These are phyloP conservation scores for Didymella sp. DNA, from an alignment of 2,329 filamentous ascomycete species.

Conservation along the genomic window DNA sequence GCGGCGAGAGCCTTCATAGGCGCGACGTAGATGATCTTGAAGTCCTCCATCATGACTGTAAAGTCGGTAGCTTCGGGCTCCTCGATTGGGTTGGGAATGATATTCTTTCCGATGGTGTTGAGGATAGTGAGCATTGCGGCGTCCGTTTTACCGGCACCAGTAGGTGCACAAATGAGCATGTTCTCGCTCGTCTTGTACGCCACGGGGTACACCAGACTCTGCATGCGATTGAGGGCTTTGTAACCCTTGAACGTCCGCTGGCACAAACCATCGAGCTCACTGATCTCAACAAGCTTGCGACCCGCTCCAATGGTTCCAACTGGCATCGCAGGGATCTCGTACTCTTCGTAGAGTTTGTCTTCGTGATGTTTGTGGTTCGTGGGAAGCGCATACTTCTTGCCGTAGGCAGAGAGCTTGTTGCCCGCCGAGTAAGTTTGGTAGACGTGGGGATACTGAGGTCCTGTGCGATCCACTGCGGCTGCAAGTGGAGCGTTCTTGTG, in stretches of 20 bases:
- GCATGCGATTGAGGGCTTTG: conserved; percentile 94
- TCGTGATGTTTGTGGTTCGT: conserved; percentile 75
- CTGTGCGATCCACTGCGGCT: conserved; percentile 72
- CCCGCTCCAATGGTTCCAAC: conserved; percentile 76
- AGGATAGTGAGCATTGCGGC: conserved; percentile 96
- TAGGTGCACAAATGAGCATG: conserved; percentile 97
- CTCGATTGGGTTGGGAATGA: conserved; percentile 79
- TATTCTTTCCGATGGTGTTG: conserved; percentile 87
- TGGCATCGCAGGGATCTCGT: conserved; percentile 80
- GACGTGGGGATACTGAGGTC: conserved; percentile 87
- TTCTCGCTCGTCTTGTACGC: conserved; percentile 97
- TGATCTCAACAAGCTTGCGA: conserved; percentile 78
- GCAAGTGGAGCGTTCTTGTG: conserved; percentile 81
- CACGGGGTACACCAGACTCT: conserved; percentile 93
- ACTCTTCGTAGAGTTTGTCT: conserved; percentile 85
- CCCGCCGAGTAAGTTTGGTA: conserved; percentile 85
- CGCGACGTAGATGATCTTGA: conserved; percentile 98
- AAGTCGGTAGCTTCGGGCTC: conserved; percentile 77
- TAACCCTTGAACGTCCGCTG: conserved; percentile 93
- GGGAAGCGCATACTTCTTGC: conserved; percentile 83
- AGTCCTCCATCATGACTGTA: conserved; percentile 81
- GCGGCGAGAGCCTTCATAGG: conserved; percentile 99
- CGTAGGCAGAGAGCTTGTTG: conserved; percentile 80
- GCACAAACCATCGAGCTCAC: conserved; percentile 87
- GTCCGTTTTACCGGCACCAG: conserved; percentile 98